Conservation (phyloP, 257 asterid genomes). For the Penstemon davidsonii region DNA sequence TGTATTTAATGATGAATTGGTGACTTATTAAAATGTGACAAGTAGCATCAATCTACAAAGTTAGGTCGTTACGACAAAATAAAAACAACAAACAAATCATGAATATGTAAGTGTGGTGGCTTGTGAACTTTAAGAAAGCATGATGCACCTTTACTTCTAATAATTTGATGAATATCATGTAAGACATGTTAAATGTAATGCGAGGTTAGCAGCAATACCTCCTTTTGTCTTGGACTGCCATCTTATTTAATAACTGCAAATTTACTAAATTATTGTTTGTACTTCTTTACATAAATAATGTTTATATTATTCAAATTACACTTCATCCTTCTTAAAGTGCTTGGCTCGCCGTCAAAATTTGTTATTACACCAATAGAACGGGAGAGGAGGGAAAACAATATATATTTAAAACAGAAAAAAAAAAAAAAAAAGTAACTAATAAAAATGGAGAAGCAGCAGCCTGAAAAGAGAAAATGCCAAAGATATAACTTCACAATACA, state of each 20-base stretch:
- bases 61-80: slow-evolving; percentile 14
- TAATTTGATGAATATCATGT: not conserved
- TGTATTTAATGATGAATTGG: not conserved
- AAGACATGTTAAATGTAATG: slow-evolving; percentile 4
- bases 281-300: not conserved
- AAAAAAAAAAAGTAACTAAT: not conserved
- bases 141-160: not conserved
- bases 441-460: not conserved
- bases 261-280: not conserved
- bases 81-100: slow-evolving; percentile 11
- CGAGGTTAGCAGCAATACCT: not conserved
- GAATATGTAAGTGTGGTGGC: not conserved
- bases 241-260: slow-evolving; percentile 1
- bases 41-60: slow-evolving; percentile 15
- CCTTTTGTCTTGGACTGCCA: not conserved
- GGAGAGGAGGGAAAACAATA: too few relatives aligned
- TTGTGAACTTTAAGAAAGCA: not conserved
- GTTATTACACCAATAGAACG: too few relatives aligned
- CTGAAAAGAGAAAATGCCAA: not conserved
- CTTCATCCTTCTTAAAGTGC: not conserved
- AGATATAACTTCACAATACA: not conserved
- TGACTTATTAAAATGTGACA: not conserved
- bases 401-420: not conserved
- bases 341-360: not conserved
- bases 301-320: slow-evolving; percentile 3